A percentile compares a stretch with the other conserved stretches of the same genome.
Conservation (phyloP, 148 eudicot species). For the Fagopyrum homotropicum region DNA sequence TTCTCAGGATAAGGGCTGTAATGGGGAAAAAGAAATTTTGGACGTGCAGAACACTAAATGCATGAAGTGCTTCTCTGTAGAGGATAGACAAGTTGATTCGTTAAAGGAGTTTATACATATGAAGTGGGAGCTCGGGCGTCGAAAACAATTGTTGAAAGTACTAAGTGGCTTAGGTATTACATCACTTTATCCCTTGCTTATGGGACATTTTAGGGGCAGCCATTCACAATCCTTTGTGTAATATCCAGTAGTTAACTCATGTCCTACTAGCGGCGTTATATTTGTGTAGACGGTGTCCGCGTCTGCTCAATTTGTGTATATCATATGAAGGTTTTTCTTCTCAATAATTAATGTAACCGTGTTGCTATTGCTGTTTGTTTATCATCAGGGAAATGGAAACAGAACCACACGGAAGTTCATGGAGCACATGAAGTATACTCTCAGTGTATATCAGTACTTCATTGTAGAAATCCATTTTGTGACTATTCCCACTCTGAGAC, state of each 20-base stretch:
- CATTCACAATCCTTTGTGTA: background rate
- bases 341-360: background rate
- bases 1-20: conserved; percentile 26
- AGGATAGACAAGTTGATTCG: conserved; percentile 29
- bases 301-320: background rate
- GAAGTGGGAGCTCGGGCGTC: conserved; percentile 75
- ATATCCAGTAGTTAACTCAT: background rate
- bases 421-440: conserved; percentile 33
- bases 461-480: conserved; percentile 41
- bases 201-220: background rate
- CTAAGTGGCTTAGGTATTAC: conserved; percentile 61
- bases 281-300: background rate
- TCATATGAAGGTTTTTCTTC: background rate
- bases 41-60: conserved; percentile 41
- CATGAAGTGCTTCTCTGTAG: conserved; percentile 51
- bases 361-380: conserved; percentile 7
- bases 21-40: conserved; percentile 17
- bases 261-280: background rate
- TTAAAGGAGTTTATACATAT: conserved; percentile 32
- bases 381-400: conserved; percentile 57
- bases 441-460: conserved; percentile 53
- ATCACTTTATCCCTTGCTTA: background rate
- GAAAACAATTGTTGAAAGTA: conserved; percentile 47
- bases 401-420: conserved; percentile 32
- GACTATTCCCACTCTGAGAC: conserved; percentile 32